Conservation (phyloP, 2,329 filamentous ascomycete genomes). For the Neonectria ditissima region DNA sequence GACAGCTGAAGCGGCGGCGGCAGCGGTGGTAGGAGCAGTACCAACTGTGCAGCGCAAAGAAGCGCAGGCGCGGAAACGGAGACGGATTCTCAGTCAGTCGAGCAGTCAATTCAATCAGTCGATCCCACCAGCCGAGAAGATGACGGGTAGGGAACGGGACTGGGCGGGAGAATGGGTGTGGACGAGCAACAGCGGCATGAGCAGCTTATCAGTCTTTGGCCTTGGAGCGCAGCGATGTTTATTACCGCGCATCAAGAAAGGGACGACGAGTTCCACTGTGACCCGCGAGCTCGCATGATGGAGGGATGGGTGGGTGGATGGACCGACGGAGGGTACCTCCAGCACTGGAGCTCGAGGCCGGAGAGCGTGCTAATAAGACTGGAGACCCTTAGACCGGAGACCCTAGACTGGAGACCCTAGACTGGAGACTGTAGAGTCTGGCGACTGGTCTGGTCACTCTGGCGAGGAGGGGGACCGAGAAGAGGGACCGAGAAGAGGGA, state of each 20-base stretch:
- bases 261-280: conserved; percentile 27
- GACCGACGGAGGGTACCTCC: conserved; percentile 13
- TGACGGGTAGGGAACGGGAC: conserved; percentile 36
- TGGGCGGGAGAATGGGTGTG: conserved; percentile 39
- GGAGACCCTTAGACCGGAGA: conserved; percentile 7
- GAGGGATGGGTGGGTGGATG: conserved; percentile 25
- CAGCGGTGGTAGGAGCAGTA: conserved; percentile 26
- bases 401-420: conserved; percentile 5
- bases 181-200: conserved; percentile 43
- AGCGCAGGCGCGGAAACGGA: conserved; percentile 17
- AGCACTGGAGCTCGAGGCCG: conserved; percentile 12
- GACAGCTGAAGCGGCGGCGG: conserved; percentile 22
- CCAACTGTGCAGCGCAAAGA: conserved; percentile 23
- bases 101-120: conserved; percentile 29
- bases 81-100: conserved; percentile 27
- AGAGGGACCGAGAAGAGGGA: conserved; percentile 11
- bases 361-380: background rate
- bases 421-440: conserved; percentile 7
- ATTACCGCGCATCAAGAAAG: conserved; percentile 30
- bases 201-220: conserved; percentile 46
- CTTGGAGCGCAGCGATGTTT: conserved; percentile 38
- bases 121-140: conserved; percentile 36
- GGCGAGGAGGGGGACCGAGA: conserved; percentile 3
- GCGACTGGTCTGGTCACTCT: background rate
- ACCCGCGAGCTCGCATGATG: conserved; percentile 31